Evolutionary conservation across 192 early-diverging fungal species (phyloP).

Genomic region (Chytriomyces sp.): DNA sequence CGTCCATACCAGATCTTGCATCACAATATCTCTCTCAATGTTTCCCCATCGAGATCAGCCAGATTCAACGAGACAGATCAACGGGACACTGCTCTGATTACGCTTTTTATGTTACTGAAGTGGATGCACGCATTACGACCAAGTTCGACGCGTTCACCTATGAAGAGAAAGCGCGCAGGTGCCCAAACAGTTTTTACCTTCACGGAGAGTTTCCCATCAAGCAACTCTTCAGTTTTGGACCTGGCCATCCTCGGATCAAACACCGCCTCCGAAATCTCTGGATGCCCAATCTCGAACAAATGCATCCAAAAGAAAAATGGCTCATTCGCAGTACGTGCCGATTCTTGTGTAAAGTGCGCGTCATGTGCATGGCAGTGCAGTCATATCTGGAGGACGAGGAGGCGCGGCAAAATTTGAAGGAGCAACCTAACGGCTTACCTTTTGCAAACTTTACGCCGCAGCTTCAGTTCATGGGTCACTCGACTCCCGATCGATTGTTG

Average conservation of each 20-base stretch:
- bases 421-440: background rate
- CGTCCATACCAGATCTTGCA: background rate
- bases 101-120: constrained; percentile 20
- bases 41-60: constrained; percentile 8
- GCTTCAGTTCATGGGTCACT: background rate
- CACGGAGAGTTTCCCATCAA: constrained; percentile 18
- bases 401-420: background rate
- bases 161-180: constrained; percentile 6
- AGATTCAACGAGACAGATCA: background rate
- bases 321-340: background rate
- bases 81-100: constrained; percentile 24
- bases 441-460: background rate
- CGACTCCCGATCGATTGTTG: background rate
- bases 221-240: background rate
- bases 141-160: constrained; percentile 6
- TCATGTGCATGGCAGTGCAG: background rate
- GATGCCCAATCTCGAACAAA: constrained; percentile 27
- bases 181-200: constrained; percentile 10
- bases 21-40: constrained; percentile 8
- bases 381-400: background rate
- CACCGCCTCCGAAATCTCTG: background rate
- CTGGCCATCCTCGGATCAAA: too few species aligned
- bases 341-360: constrained; percentile 2
- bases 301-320: background rate
- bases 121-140: background rate